Percentiles rank a stretch among this genome's conserved stretches.
Conservation (phyloP, 2,329 filamentous ascomycete genomes). For the Colletotrichum liriopes region DNA sequence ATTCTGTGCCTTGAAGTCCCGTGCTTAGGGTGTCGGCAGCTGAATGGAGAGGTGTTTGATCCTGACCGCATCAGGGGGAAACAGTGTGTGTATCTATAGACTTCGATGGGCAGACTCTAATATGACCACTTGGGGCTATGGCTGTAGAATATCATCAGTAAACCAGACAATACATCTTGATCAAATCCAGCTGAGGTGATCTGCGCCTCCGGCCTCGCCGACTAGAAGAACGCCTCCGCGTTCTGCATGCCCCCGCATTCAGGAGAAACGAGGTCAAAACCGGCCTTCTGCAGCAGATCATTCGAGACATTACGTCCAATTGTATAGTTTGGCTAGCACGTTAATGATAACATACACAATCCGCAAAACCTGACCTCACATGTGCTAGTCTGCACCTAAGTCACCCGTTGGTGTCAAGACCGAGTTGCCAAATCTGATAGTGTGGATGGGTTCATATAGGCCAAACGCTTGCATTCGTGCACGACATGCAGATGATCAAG, state of each 20-base stretch:
- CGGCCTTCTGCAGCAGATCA: constrained; percentile 3
- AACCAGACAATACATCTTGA: neutral
- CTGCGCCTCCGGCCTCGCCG: neutral
- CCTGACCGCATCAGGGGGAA: too few relatives aligned
- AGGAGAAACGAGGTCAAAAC: neutral
- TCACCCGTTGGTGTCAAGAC: neutral
- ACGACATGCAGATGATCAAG: neutral
- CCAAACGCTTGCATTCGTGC: neutral
- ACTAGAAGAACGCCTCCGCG: neutral
- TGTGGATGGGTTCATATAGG: neutral
- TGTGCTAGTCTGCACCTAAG: neutral
- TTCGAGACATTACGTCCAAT: neutral
- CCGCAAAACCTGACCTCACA: neutral
- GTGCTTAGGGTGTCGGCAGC: neutral
- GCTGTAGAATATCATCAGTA: neutral
- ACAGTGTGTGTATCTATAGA: neutral
- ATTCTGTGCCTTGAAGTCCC: neutral
- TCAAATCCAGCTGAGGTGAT: neutral
- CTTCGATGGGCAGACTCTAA: neutral
- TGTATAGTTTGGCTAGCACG: neutral
- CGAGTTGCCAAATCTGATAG: neutral
- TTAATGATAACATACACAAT: neutral
- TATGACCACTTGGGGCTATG: neutral
- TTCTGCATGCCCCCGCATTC: neutral
- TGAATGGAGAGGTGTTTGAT: neutral